Evolutionary conservation across 2,329 filamentous ascomycete genomes (phyloP).

Genomic region (Pseudogymnoascus sp.): DNA sequence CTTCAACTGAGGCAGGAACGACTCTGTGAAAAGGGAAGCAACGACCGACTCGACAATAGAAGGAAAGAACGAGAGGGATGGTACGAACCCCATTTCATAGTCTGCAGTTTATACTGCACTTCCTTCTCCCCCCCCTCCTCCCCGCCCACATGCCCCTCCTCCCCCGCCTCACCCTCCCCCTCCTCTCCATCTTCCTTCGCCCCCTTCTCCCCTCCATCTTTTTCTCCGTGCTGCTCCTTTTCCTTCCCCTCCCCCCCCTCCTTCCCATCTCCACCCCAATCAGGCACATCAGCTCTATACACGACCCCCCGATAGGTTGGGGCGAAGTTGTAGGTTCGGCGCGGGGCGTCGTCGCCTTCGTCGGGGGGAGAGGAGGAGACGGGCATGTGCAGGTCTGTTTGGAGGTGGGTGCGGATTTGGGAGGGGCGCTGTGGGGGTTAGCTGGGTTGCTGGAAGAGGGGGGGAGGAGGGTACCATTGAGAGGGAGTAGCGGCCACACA

Average conservation of each 20-base stretch:
- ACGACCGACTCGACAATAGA: not conserved
- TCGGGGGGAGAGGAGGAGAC: slow-evolving; percentile 65
- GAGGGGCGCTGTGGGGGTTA: slow-evolving; percentile 54
- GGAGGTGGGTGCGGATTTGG: slow-evolving; percentile 62
- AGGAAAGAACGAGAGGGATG: not conserved
- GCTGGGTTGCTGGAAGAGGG: not conserved
- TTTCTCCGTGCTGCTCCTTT: slow-evolving; percentile 16
- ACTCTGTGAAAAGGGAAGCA: not conserved
- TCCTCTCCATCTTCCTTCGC: slow-evolving; percentile 10
- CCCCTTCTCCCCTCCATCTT: slow-evolving; percentile 10
- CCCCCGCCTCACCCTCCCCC: slow-evolving; percentile 11
- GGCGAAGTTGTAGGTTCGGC: slow-evolving; percentile 86
- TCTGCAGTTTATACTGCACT: slow-evolving; percentile 70
- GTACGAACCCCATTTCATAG: slow-evolving; percentile 76
- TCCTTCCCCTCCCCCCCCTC: slow-evolving; percentile 19
- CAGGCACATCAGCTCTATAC: slow-evolving; percentile 66
- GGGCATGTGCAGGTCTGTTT: slow-evolving; percentile 61
- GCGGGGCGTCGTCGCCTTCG: slow-evolving; percentile 45
- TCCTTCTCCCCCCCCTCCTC: slow-evolving; percentile 13
- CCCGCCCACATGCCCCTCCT: slow-evolving; percentile 2
- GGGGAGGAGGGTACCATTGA: slow-evolving; percentile 19
- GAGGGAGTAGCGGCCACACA: slow-evolving; percentile 28
- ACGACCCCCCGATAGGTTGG: slow-evolving; percentile 80
- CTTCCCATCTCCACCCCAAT: slow-evolving; percentile 37
- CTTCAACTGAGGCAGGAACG: not conserved